Base-by-base conservation (phyloP, 2,329 filamentous ascomycete species). In the Fusarium equiseti region DNA sequence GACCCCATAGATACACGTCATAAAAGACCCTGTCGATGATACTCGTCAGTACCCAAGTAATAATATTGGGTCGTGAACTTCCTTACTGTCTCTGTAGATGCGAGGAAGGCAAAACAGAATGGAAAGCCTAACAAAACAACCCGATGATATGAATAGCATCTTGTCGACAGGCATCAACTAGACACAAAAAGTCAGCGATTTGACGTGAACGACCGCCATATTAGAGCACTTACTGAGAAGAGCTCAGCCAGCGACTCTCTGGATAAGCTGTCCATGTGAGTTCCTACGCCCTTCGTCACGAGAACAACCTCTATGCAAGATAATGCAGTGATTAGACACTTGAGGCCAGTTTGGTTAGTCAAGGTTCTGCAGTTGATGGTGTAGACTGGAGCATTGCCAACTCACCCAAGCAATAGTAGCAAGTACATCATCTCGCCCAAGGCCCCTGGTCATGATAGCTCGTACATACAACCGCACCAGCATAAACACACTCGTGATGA, bases 61-160 rank as follows among this genome's bases (percentile, higher is more conserved):
- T 5, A n/a, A n/a, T n/a, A 12, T 38, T 38, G 38, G 27, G 12
- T n/a, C 8, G 20, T 3, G 18, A 31, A 11, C 13, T 12, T 2
- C 16, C 71, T 43, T 69, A 75, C 73, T 61, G 18, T 72, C 61
- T 64, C 52, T 65, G 22, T 64, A 66, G 6, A 75, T 46, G 8
- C 72, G 73, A 46, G 72, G 66, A 16, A 75, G 60, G 42, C 59
- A 75, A 20, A 64, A 53, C 20, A 75, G 43, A 27, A 75, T 72
- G 6, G 73, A 75, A 11, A 75, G 50, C 31, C 72, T 67, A 27
- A 73, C 73, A 59, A 75, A 66, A 8, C 73, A 72, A 10, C 51
- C 56, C 2, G 63, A 57, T n/a, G 63, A 18, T 42, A 75, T 59
- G 52, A 73, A 75, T 24, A 75, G 29, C 8, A 75, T 46, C 18